Conservation (phyloP, 768 basidiomycete species). For the Lenzites betulinus region DNA sequence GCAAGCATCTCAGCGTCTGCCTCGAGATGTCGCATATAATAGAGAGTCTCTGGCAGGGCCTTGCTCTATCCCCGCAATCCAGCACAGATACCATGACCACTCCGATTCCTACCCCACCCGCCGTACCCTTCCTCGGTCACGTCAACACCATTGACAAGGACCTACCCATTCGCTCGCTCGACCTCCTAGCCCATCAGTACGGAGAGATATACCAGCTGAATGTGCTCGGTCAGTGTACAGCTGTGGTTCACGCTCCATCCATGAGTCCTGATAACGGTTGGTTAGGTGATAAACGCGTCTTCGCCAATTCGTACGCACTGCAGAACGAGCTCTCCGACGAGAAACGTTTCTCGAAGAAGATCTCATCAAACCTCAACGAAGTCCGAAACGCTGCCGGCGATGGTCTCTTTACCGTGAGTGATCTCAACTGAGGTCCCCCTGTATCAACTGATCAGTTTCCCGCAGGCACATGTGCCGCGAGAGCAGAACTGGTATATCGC, state of each 20-base stretch:
- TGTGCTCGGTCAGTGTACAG: constrained; percentile 33
- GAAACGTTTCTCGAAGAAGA: constrained; percentile 42
- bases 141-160: constrained; percentile 37
- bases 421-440: constrained; percentile 18
- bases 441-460: constrained; percentile 24
- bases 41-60: neutral
- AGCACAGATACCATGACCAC: constrained; percentile 30
- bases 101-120: constrained; percentile 44
- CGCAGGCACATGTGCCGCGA: constrained; percentile 33
- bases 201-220: constrained; percentile 46
- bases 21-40: constrained; percentile 5
- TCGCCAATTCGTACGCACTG: constrained; percentile 39
- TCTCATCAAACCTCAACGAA: constrained; percentile 34
- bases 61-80: neutral
- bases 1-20: neutral
- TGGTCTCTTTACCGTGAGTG: constrained; percentile 40
- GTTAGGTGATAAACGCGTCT: constrained; percentile 30
- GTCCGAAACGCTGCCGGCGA: constrained; percentile 42
- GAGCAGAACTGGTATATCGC: constrained; percentile 51
- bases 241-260: neutral
- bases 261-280: neutral
- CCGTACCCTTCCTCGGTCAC: constrained; percentile 46
- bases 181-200: constrained; percentile 41
- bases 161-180: constrained; percentile 37
- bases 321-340: constrained; percentile 46